Percentiles rank a stretch among this genome's conserved stretches.
Conservation (phyloP, 2,329 filamentous ascomycete species). For the Rutstroemia sp. region DNA sequence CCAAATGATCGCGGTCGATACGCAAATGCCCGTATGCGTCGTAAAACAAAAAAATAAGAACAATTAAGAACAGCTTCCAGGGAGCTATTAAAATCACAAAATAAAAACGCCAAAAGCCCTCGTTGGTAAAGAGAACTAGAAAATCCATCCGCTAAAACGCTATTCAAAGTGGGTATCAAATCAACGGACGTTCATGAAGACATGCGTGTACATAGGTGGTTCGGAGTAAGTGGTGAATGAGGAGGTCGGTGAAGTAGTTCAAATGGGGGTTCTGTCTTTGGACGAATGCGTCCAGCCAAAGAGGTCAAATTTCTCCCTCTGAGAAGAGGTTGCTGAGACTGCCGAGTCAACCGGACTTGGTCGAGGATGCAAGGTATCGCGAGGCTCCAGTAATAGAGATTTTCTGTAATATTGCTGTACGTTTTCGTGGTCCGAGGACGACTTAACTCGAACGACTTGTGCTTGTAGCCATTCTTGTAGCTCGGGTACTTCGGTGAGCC, state of each 20-base stretch:
- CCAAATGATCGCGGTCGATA: neutral
- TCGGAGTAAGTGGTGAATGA: slow-evolving; percentile 2
- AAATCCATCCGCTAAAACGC: slow-evolving; percentile 31
- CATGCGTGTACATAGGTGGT: slow-evolving; percentile 7
- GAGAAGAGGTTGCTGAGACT: slow-evolving; percentile 19
- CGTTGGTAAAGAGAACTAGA: neutral
- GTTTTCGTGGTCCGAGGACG: slow-evolving; percentile 47
- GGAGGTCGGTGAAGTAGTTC: neutral
- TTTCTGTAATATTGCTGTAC: slow-evolving; percentile 61
- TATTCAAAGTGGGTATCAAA: slow-evolving; percentile 32
- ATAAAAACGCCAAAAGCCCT: neutral
- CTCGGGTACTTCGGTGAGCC: slow-evolving; percentile 73
- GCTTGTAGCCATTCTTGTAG: slow-evolving; percentile 88
- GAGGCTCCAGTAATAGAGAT: slow-evolving; percentile 58
- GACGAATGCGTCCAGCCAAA: slow-evolving; percentile 40
- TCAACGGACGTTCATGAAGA: slow-evolving; percentile 20
- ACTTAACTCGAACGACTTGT: slow-evolving; percentile 65
- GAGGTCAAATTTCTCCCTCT: slow-evolving; percentile 45
- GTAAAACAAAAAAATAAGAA: neutral
- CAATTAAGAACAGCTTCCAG: neutral
- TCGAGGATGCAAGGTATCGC: slow-evolving; percentile 30
- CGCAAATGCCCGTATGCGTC: neutral
- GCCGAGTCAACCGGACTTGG: slow-evolving; percentile 25
- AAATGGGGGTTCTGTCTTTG: slow-evolving; percentile 18
- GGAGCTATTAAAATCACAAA: neutral